Conservation (phyloP, 2,329 filamentous ascomycete species). For the Blastomyces gilchristii region DNA sequence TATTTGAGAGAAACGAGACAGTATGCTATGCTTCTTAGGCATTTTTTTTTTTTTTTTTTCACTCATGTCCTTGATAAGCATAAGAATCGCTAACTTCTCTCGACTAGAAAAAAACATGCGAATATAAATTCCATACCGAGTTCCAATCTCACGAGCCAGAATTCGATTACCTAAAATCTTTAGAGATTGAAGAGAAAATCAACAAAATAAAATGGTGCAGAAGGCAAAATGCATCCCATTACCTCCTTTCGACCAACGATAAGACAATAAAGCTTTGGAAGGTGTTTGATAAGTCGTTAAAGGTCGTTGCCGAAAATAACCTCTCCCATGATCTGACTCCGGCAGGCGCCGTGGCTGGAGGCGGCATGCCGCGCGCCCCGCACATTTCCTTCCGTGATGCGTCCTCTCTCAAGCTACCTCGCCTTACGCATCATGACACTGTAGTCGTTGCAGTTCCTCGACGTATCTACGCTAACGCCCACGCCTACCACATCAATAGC, state of each 20-base stretch:
- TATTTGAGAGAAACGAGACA: constrained; percentile 73
- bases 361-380: constrained; percentile 63
- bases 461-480: constrained; percentile 93
- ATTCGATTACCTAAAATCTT: constrained; percentile 97
- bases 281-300: constrained; percentile 97
- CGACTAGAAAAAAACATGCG: constrained; percentile 93
- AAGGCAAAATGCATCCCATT: constrained; percentile 96
- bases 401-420: constrained; percentile 79
- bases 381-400: constrained; percentile 68
- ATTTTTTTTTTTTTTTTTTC: too few relatives aligned
- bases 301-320: constrained; percentile 98
- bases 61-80: neutral
- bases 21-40: constrained; percentile 43
- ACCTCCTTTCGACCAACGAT: constrained; percentile 95
- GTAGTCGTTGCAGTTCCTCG: constrained; percentile 93
- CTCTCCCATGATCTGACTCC: constrained; percentile 89
- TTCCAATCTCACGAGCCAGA: constrained; percentile 99
- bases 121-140: constrained; percentile 99
- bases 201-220: constrained; percentile 99
- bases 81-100: constrained; percentile 26
- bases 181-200: constrained; percentile 99
- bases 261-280: constrained; percentile 99
- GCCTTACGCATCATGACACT: constrained; percentile 95
- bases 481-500: constrained; percentile 99
- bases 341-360: constrained; percentile 58